Percentiles rank a stretch among this genome's conserved stretches.
phyloP scores from a whole-genome alignment of 1,284 basidiomycete species.

The Kwoniella shivajii region DNA sequence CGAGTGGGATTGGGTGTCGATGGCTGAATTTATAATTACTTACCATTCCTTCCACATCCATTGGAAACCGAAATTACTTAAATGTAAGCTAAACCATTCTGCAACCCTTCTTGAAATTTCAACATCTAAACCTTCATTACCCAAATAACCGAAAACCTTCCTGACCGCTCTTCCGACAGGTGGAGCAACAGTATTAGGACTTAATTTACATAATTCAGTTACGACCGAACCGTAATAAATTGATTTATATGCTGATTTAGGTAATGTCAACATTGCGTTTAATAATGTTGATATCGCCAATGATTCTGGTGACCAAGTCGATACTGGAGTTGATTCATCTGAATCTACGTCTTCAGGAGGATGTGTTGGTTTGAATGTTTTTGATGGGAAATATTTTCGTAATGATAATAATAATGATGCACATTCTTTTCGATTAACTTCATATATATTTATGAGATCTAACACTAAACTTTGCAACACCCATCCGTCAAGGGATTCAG shows the following conservation, averaged over 20 bases:
- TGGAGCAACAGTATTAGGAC: conserved; percentile 87
- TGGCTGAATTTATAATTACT: too few species aligned
- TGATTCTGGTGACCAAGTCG: conserved; percentile 51
- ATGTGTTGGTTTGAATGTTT: conserved; percentile 66
- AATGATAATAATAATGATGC: conserved; percentile 84
- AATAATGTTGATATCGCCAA: conserved; percentile 63
- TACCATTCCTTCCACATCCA: conserved; percentile 99
- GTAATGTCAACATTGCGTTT: conserved; percentile 73
- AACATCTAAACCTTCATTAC: conserved; percentile 74
- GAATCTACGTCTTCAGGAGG: conserved; percentile 12
- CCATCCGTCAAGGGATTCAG: conserved; percentile 73
- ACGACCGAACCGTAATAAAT: conserved; percentile 88
- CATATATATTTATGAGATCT: conserved; percentile 90
- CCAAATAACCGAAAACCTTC: conserved; percentile 73
- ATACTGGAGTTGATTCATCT: conserved; percentile 24
- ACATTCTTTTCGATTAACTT: conserved; percentile 94
- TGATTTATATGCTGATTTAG: conserved; percentile 72
- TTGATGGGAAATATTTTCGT: conserved; percentile 78
- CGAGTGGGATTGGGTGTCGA: too few species aligned
- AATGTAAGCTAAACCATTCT: conserved; percentile 94
- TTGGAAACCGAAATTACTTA: conserved; percentile 96
- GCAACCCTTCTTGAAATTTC: conserved; percentile 79
- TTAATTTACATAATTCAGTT: conserved; percentile 90
- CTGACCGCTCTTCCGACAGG: conserved; percentile 94
- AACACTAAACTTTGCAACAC: conserved; percentile 72